Evolutionary conservation across 805 yeast genomes (phyloP).

Genomic region (Pichia manshurica): DNA sequence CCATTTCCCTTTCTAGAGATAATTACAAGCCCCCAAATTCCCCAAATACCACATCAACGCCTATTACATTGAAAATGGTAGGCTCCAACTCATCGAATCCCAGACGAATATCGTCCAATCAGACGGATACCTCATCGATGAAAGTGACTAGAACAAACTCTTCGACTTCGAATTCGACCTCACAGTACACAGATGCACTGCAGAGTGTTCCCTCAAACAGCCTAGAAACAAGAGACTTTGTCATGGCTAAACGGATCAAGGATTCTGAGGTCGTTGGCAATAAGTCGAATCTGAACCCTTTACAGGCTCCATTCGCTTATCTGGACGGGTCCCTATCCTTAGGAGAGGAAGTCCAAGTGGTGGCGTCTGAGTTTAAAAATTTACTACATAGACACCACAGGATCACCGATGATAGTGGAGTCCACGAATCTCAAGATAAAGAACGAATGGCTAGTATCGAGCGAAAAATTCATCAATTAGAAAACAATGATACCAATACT

Average conservation of each 20-base stretch:
- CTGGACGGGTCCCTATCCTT: slow-evolving; percentile 9
- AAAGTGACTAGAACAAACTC: not conserved
- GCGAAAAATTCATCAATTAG: slow-evolving; percentile 1
- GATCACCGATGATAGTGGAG: slow-evolving; percentile 9
- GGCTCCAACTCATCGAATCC: not conserved
- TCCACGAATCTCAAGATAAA: slow-evolving; percentile 4
- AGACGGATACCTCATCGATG: not conserved
- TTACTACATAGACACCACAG: not conserved
- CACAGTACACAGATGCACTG: slow-evolving; percentile 2
- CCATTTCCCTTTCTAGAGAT: no score
- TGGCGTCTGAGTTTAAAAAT: not conserved
- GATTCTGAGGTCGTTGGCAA: slow-evolving; percentile 10
- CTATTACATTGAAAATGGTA: no score
- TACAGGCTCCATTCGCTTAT: slow-evolving; percentile 11
- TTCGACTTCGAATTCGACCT: not conserved
- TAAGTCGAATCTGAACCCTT: slow-evolving; percentile 7
- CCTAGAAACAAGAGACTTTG: not conserved
- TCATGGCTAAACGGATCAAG: slow-evolving; percentile 10
- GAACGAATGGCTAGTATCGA: slow-evolving; percentile 6
- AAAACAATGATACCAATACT: not conserved
- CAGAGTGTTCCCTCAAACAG: not conserved
- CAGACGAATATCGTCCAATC: not conserved
- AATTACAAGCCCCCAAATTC: no score
- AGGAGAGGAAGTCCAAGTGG: not conserved
- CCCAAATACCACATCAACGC: no score